Evolutionary conservation across 495 filamentous ascomycete species (phyloP).

Genomic region (Viridothelium virens): DNA sequence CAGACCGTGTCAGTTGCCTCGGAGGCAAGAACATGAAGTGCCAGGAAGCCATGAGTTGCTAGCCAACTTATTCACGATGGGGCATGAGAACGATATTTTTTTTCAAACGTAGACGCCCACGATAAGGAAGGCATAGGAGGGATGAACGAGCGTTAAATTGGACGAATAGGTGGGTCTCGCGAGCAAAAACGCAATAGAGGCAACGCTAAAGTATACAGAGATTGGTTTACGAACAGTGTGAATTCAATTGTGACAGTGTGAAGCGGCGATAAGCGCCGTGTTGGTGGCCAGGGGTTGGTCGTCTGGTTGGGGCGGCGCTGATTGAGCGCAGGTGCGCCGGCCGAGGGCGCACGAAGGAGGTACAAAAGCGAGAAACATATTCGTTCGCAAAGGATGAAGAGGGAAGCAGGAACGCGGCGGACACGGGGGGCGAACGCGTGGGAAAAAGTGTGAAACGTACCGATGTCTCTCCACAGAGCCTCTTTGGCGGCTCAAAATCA

Average conservation of each 20-base stretch:
- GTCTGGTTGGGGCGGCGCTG: not conserved
- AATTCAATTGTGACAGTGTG: slow-evolving; percentile 1
- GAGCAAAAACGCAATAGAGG: not conserved
- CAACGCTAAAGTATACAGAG: not conserved
- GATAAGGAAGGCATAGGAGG: not conserved
- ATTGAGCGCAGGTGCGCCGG: not conserved
- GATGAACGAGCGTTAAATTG: not conserved
- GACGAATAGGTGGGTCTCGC: not conserved
- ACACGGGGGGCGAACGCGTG: not conserved
- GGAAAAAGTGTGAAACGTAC: slow-evolving; percentile 8
- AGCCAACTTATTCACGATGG: not conserved
- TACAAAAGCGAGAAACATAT: not conserved
- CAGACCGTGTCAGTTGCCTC: slow-evolving; percentile 7
- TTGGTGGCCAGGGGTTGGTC: not conserved
- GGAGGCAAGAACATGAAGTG: not conserved
- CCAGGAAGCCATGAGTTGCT: not conserved
- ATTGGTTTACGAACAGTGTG: not conserved
- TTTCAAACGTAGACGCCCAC: not conserved
- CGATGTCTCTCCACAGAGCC: slow-evolving; percentile 6
- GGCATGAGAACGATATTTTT: not conserved
- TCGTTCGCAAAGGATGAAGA: no score
- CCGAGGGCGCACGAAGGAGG: slow-evolving; percentile 1
- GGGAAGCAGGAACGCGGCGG: not conserved
- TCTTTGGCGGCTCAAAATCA: not conserved
- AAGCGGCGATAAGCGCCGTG: slow-evolving; percentile 7